Evolutionary conservation across 2,329 filamentous ascomycete species (phyloP).

Genomic region (Alternaria triticimaculans): DNA sequence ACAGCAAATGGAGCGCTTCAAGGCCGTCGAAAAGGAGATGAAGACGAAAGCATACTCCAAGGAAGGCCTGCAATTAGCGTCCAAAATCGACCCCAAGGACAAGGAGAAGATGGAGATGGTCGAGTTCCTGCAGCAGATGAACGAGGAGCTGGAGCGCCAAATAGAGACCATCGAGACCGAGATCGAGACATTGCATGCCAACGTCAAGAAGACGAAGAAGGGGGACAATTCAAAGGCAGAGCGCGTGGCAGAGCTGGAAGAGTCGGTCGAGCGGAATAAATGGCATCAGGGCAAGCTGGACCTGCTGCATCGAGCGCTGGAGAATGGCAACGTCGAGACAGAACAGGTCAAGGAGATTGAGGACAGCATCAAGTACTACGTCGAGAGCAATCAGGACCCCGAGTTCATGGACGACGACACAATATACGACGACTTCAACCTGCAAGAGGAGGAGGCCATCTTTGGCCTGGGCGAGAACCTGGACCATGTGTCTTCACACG

Average conservation of each 20-base stretch:
- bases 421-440: constrained; percentile 92
- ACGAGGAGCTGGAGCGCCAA: constrained; percentile 91
- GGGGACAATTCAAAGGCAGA: constrained; percentile 80
- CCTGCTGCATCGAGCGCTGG: constrained; percentile 83
- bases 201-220: constrained; percentile 94
- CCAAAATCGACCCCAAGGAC: constrained; percentile 96
- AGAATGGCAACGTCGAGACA: constrained; percentile 89
- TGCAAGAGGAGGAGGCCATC: constrained; percentile 88
- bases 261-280: constrained; percentile 88
- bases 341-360: constrained; percentile 88
- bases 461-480: constrained; percentile 82
- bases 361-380: constrained; percentile 93
- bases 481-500: constrained; percentile 93
- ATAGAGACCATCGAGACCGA: constrained; percentile 94
- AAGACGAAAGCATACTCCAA: constrained; percentile 99
- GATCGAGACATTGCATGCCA: constrained; percentile 82
- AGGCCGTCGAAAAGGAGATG: constrained; percentile 99
- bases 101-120: constrained; percentile 89
- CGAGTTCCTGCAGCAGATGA: constrained; percentile 84
- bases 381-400: constrained; percentile 83
- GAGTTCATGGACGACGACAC: constrained; percentile 95
- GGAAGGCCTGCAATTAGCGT: constrained; percentile 89
- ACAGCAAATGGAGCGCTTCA: constrained; percentile 99
- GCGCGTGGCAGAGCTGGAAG: constrained; percentile 84
- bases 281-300: constrained; percentile 96